Conservation (phyloP, 768 basidiomycete genomes). For the Hericium rajendrae region DNA sequence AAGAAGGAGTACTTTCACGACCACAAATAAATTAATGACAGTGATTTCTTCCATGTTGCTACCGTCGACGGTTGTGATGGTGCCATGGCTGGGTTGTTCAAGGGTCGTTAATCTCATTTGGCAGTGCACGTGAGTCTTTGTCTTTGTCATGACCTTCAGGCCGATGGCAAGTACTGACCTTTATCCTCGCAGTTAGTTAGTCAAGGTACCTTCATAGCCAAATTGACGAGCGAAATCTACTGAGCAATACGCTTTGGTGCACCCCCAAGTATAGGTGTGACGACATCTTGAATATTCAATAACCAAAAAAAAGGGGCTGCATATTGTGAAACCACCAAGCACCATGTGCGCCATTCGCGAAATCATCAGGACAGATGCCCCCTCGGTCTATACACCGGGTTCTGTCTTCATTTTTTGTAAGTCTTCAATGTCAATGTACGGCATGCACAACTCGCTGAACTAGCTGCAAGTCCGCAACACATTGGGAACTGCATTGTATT, state of each 20-base stretch:
- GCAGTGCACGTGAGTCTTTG: constrained; percentile 82
- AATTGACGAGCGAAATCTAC: no score
- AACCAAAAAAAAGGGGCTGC: constrained; percentile 66
- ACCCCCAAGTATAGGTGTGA: constrained; percentile 48
- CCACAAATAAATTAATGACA: constrained; percentile 46
- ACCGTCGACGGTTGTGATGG: constrained; percentile 72
- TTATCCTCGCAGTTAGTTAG: constrained; percentile 55
- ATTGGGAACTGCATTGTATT: no score
- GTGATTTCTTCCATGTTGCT: constrained; percentile 60
- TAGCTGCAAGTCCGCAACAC: constrained; percentile 69
- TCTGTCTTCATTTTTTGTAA: constrained; percentile 76
- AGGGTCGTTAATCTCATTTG: constrained; percentile 84
- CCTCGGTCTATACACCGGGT: constrained; percentile 71
- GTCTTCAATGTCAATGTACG: constrained; percentile 16
- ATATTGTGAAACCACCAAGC: constrained; percentile 66
- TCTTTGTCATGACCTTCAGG: constrained; percentile 10
- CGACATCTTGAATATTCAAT: constrained; percentile 90
- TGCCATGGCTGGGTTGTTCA: constrained; percentile 73
- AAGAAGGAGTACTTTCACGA: constrained; percentile 68
- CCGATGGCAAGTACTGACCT: not conserved
- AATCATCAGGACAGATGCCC: constrained; percentile 55
- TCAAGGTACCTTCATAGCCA: constrained; percentile 52
- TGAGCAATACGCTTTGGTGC: not conserved
- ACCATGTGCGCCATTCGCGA: constrained; percentile 73
- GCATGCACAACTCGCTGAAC: not conserved